phyloP scores from a whole-genome alignment of 441 rosid genomes.

The Capsella rubella region DNA sequence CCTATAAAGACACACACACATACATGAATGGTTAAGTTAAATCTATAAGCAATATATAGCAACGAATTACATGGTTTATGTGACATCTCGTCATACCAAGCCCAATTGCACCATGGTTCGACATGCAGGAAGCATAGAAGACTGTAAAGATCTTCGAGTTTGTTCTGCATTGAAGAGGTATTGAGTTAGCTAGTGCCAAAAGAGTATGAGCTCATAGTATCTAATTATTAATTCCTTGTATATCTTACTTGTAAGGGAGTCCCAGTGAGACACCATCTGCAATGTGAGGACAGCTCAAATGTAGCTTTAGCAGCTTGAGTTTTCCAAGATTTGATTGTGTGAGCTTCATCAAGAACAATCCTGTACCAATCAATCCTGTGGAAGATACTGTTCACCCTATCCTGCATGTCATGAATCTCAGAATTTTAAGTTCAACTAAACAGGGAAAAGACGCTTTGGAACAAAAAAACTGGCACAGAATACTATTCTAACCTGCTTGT shows the following conservation, averaged over 20 bases:
- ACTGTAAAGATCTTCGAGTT: slow-evolving; percentile 73
- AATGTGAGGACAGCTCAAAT: slow-evolving; percentile 57
- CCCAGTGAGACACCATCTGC: slow-evolving; percentile 81
- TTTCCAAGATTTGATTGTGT: slow-evolving; percentile 67
- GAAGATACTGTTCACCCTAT: slow-evolving; percentile 55
- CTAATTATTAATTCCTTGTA: neutral
- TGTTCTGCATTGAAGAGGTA: slow-evolving; percentile 55
- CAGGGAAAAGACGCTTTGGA: neutral
- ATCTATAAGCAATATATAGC: neutral
- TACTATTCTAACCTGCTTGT: slow-evolving; percentile 56
- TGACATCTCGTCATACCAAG: slow-evolving; percentile 55
- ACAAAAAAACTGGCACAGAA: neutral
- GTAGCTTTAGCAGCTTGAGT: slow-evolving; percentile 62
- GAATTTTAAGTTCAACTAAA: neutral
- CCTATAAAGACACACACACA: slow-evolving; percentile 45
- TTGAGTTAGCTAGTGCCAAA: slow-evolving; percentile 24
- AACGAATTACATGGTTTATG: neutral
- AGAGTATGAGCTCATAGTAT: neutral
- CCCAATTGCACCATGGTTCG: slow-evolving; percentile 87
- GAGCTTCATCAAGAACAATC: slow-evolving; percentile 81
- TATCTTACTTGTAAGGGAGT: slow-evolving; percentile 71
- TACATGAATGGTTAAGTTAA: slow-evolving; percentile 6
- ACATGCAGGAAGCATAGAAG: slow-evolving; percentile 77
- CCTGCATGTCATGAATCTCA: slow-evolving; percentile 45
- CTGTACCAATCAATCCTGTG: slow-evolving; percentile 69